Percentiles rank a stretch among this genome's conserved stretches.
These are phyloP conservation scores for Podaxis sp. DNA, from an alignment of 768 basidiomycete genomes.

Conservation along the genomic window DNA sequence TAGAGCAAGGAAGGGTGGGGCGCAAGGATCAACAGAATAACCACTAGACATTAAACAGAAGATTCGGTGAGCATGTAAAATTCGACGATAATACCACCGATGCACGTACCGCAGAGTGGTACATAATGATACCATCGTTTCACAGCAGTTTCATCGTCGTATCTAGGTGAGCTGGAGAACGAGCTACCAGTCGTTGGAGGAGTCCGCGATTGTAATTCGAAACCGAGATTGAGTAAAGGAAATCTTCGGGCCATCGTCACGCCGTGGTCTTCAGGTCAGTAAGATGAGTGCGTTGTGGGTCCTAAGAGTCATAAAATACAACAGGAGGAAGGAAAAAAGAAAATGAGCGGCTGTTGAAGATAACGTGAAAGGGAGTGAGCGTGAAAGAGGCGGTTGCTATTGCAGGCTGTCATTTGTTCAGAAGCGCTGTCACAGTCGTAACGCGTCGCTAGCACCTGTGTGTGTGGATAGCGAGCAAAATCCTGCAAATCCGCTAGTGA, in stretches of 20 bases:
- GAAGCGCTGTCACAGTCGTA: slow-evolving; percentile 3
- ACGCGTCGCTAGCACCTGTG: not conserved
- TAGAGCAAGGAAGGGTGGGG: slow-evolving; percentile 76
- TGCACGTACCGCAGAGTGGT: slow-evolving; percentile 52
- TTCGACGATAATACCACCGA: not conserved
- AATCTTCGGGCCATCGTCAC: slow-evolving; percentile 23
- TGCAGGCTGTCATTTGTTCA: not conserved
- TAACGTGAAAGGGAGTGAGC: not conserved
- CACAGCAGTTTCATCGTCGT: slow-evolving; percentile 28
- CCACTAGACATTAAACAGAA: slow-evolving; percentile 23
- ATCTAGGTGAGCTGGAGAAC: slow-evolving; percentile 14
- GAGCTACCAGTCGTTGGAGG: not conserved
- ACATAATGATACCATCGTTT: slow-evolving; percentile 59
- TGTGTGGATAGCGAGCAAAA: not conserved
- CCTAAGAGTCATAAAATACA: slow-evolving; percentile 17
- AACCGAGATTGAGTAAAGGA: slow-evolving; percentile 22
- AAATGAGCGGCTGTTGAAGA: slow-evolving; percentile 1
- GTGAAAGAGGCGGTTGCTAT: not conserved
- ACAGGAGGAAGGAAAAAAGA: slow-evolving; percentile 1
- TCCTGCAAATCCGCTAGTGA: not conserved
- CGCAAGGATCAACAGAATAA: slow-evolving; percentile 58
- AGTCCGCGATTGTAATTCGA: slow-evolving; percentile 19
- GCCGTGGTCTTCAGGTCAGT: not conserved
- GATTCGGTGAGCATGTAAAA: not conserved
- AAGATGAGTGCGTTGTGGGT: not conserved